Evolutionary conservation across 192 early-diverging fungal species (phyloP).

Genomic region (Mortierella claussenii): DNA sequence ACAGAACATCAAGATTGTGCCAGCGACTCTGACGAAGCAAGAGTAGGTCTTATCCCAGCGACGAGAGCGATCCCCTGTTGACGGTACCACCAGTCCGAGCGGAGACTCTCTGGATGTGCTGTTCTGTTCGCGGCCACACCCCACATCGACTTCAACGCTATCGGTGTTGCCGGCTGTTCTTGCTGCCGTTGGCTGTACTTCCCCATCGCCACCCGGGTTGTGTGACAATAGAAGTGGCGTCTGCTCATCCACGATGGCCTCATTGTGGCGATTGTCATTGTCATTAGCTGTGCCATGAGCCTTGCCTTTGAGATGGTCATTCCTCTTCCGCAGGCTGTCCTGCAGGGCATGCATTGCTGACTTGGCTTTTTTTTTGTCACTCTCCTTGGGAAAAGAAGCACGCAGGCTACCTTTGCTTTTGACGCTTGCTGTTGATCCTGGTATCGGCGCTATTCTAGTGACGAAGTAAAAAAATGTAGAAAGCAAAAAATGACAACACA

Average conservation of each 20-base stretch:
- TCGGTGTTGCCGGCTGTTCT: neutral
- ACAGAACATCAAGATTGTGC: constrained; percentile 5
- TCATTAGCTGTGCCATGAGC: neutral
- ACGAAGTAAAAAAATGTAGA: too few species aligned
- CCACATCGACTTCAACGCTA: constrained; percentile 4
- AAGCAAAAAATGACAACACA: too few species aligned
- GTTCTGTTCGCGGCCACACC: neutral
- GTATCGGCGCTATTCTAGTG: too few species aligned
- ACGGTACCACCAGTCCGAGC: too few species aligned
- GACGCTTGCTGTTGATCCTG: too few species aligned
- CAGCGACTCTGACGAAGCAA: constrained; percentile 8
- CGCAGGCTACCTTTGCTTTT: too few species aligned
- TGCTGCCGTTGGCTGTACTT: neutral
- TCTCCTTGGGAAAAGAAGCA: too few species aligned
- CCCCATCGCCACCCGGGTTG: constrained; percentile 2
- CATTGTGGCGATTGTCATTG: constrained; percentile 8
- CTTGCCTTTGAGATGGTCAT: neutral
- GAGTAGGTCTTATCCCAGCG: constrained; percentile 13
- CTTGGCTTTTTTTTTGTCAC: too few species aligned
- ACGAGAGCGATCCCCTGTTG: constrained; percentile 2
- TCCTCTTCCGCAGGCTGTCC: too few species aligned
- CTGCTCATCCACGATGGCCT: constrained; percentile 17
- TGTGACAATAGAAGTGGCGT: constrained; percentile 19
- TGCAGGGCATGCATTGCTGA: too few species aligned
- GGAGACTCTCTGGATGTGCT: too few species aligned